A percentile compares a stretch with the other conserved stretches of the same genome.
These are phyloP conservation scores for Catunica adiposa DNA, from an alignment of 2,329 filamentous ascomycete genomes.

Conservation along the genomic window DNA sequence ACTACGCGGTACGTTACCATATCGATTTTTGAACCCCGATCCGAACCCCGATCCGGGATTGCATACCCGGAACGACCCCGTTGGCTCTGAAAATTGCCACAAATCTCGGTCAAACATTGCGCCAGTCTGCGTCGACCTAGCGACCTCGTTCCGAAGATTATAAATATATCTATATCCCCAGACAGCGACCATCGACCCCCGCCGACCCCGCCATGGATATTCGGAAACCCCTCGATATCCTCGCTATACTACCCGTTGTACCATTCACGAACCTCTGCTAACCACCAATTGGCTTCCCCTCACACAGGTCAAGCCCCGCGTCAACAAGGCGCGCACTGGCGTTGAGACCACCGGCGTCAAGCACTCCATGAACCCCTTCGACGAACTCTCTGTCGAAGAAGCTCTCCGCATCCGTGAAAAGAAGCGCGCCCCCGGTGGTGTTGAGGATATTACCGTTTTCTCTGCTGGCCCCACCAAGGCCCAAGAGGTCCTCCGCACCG, in stretches of 20 bases:
- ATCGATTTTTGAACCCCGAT: background rate
- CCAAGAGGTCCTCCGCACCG: constrained; percentile 76
- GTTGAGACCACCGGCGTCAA: constrained; percentile 89
- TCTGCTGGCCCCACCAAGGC: constrained; percentile 78
- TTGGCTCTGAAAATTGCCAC: background rate
- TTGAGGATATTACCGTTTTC: constrained; percentile 84
- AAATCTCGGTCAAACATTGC: background rate
- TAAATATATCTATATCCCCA: too few relatives aligned
- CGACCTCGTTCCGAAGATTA: too few relatives aligned
- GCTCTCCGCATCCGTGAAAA: constrained; percentile 86
- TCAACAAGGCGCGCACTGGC: constrained; percentile 61
- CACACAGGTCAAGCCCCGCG: constrained; percentile 46
- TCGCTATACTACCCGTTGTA: background rate
- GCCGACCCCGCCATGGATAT: background rate
- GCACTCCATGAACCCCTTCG: constrained; percentile 97
- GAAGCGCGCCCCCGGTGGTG: constrained; percentile 52
- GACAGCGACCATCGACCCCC: background rate
- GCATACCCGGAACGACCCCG: background rate
- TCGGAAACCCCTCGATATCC: background rate
- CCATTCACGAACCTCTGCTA: background rate
- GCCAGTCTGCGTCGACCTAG: background rate
- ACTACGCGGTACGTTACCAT: constrained; percentile 54
- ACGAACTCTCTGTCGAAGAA: constrained; percentile 95
- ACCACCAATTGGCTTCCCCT: background rate
- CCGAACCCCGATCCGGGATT: background rate